phyloP scores from a whole-genome alignment of 1,139 yeast species.

The Saccharomyces pastorianus region DNA sequence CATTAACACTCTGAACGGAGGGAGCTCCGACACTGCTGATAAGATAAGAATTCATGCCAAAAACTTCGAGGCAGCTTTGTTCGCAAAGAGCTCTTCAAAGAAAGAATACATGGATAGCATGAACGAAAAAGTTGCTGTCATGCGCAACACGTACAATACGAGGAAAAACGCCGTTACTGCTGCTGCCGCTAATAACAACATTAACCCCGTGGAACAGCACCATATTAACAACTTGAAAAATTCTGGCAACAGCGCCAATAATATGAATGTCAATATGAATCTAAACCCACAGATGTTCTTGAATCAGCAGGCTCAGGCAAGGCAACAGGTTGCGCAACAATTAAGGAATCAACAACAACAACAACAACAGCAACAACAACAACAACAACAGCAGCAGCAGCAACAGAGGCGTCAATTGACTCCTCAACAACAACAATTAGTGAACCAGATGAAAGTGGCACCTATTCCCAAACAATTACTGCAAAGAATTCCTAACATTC shows the following conservation, averaged over 20 bases:
- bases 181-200: slow-evolving; percentile 10
- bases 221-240: slow-evolving; percentile 8
- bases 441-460: slow-evolving; percentile 42
- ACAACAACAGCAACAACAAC: slow-evolving; percentile 13
- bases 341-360: slow-evolving; percentile 21
- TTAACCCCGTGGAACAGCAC: slow-evolving; percentile 1
- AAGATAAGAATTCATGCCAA: slow-evolving; percentile 32
- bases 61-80: slow-evolving; percentile 31
- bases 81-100: slow-evolving; percentile 29
- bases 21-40: slow-evolving; percentile 29
- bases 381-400: slow-evolving; percentile 19
- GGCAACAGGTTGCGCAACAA: slow-evolving; percentile 38
- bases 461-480: slow-evolving; percentile 74
- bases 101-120: slow-evolving; percentile 32
- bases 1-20: slow-evolving; percentile 31
- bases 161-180: slow-evolving; percentile 18
- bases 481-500: slow-evolving; percentile 66
- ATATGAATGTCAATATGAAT: slow-evolving; percentile 15
- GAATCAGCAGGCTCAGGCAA: slow-evolving; percentile 46
- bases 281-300: slow-evolving; percentile 36
- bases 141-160: slow-evolving; percentile 28
- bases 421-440: slow-evolving; percentile 31
- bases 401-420: slow-evolving; percentile 22
- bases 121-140: slow-evolving; percentile 30
- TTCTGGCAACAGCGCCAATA: slow-evolving; percentile 11